phyloP scores from a whole-genome alignment of 2,329 filamentous ascomycete species.

The Madurella mycetomatis region DNA sequence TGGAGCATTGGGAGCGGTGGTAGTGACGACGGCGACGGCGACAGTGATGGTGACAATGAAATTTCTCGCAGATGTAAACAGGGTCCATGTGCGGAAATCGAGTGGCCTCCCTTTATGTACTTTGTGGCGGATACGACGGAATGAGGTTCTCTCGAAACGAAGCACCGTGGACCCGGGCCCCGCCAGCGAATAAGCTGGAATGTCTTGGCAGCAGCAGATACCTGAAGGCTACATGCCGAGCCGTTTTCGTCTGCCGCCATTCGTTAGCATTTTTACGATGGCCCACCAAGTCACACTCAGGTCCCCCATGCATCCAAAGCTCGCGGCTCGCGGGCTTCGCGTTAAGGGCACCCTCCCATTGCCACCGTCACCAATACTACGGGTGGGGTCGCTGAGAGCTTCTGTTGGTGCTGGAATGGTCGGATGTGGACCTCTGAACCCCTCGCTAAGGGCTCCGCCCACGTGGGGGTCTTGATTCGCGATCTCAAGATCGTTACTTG shows the following conservation, averaged over 20 bases:
- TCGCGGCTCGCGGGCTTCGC: no score
- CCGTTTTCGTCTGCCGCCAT: conserved; percentile 4
- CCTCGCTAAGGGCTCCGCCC: conserved; percentile 5
- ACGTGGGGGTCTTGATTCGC: conserved; percentile 13
- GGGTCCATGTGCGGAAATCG: neutral
- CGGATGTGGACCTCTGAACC: conserved; percentile 5
- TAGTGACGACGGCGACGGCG: no score
- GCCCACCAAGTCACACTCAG: conserved; percentile 7
- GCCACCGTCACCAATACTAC: neutral
- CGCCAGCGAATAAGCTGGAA: conserved; percentile 14
- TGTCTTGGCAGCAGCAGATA: conserved; percentile 17
- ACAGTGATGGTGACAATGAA: no score
- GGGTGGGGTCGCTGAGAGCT: neutral
- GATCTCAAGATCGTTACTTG: neutral
- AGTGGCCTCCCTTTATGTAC: neutral
- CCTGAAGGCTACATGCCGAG: conserved; percentile 11
- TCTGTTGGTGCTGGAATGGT: neutral
- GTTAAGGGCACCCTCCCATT: neutral
- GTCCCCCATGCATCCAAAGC: neutral
- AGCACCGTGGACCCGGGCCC: neutral
- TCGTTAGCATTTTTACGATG: neutral
- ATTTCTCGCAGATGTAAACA: no score
- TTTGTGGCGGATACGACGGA: conserved; percentile 1
- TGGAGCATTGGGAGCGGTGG: neutral
- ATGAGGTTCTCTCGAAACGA: neutral